A percentile compares a stretch with the other conserved stretches of the same genome.
Evolutionary conservation across 306 rosid species (phyloP).

Genomic region (Dalbergia cultrata): DNA sequence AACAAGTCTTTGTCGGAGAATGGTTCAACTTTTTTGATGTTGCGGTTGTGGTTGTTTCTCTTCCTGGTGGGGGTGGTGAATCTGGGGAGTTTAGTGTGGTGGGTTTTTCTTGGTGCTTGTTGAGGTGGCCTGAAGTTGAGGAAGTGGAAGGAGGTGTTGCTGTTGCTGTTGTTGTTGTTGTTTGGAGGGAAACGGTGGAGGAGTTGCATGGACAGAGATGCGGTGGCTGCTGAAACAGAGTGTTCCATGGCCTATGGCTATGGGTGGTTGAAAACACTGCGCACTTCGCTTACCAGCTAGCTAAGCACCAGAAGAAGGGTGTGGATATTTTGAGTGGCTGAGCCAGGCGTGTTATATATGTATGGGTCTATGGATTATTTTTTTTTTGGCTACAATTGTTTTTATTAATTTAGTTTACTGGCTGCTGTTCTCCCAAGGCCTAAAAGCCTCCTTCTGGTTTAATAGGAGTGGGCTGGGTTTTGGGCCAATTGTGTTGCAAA

Average conservation of each 20-base stretch:
- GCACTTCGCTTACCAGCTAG: too few relatives aligned
- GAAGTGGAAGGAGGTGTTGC: not conserved
- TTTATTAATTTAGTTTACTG: too few relatives aligned
- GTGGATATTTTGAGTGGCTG: not conserved
- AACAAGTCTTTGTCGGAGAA: conserved; percentile 66
- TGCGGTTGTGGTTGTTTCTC: not conserved
- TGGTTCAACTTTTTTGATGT: conserved; percentile 5
- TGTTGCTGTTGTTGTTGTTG: not conserved
- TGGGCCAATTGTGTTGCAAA: too few relatives aligned
- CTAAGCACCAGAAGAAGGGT: not conserved
- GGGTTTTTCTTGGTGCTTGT: not conserved
- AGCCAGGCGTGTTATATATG: too few relatives aligned
- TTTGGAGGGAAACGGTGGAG: conserved; percentile 49
- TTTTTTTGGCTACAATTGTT: too few relatives aligned
- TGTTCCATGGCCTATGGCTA: conserved; percentile 49
- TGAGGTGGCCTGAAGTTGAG: conserved; percentile 10
- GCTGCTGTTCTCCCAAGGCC: too few relatives aligned
- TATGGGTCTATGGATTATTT: too few relatives aligned
- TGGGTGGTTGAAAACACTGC: not conserved
- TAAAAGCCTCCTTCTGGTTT: too few relatives aligned
- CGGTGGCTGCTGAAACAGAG: conserved; percentile 37
- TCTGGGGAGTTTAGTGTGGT: not conserved
- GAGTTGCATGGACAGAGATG: conserved; percentile 44
- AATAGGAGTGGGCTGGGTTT: too few relatives aligned
- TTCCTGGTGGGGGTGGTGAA: conserved; percentile 14